These are phyloP conservation scores for Candida odintsovae DNA, from an alignment of 805 yeast species.

Conservation along the genomic window DNA sequence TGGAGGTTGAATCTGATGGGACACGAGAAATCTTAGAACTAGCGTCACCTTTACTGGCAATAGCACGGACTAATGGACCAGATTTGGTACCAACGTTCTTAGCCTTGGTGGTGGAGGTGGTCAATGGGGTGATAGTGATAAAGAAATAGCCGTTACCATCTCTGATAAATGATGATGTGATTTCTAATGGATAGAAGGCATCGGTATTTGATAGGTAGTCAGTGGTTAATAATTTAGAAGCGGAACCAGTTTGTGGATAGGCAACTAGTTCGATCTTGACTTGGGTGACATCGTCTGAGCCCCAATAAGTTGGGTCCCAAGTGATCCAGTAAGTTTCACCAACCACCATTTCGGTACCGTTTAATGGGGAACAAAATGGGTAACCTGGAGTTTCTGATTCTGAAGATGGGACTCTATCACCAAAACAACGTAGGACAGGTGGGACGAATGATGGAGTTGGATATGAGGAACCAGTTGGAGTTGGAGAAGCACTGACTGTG, in stretches of 20 bases:
- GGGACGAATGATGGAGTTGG: constrained; percentile 35
- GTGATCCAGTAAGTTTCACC: constrained; percentile 45
- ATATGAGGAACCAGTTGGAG: constrained; percentile 29
- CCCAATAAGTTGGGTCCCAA: constrained; percentile 42
- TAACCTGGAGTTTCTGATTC: constrained; percentile 23
- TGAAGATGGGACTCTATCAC: constrained; percentile 32
- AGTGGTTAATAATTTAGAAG: constrained; percentile 28
- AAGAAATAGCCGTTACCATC: constrained; percentile 30
- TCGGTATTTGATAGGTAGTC: constrained; percentile 30
- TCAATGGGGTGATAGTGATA: constrained; percentile 33
- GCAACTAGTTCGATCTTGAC: constrained; percentile 29
- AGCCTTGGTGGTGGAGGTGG: constrained; percentile 29
- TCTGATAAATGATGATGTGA: constrained; percentile 24
- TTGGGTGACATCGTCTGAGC: constrained; percentile 28
- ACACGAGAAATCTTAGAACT: constrained; percentile 27
- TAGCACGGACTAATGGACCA: constrained; percentile 36
- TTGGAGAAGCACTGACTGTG: constrained; percentile 36
- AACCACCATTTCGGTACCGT: constrained; percentile 38
- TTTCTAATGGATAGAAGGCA: constrained; percentile 34
- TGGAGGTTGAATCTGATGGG: constrained; percentile 34
- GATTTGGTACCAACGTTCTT: constrained; percentile 31
- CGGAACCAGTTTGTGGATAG: constrained; percentile 30
- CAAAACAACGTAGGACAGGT: constrained; percentile 39
- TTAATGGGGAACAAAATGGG: constrained; percentile 37
- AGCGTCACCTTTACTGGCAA: constrained; percentile 28